Evolutionary conservation across 73 alveolate genomes (phyloP), one percentile per base, ranked within the genome.

Genomic region (Urostyla sp.): DNA sequence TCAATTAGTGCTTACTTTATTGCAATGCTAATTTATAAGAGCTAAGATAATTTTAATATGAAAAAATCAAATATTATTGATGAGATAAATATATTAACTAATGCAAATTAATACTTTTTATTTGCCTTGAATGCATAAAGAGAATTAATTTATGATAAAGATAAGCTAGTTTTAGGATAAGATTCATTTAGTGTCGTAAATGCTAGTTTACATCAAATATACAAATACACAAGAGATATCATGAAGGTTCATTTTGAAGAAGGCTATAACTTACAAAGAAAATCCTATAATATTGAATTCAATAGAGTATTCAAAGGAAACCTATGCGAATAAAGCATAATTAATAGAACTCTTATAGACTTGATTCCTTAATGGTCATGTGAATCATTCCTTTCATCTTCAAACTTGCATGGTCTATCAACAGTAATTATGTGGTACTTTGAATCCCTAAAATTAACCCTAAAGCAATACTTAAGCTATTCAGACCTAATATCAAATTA

Each of bases 121-220:
- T 75, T 55, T 55, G 67, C 78, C 24, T 51, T 52, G 21, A 75
- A 75, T 75, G 63, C 44, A 0, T 30, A 75, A 36, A 59, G 87
- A 16, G 87, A 75, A 40, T 5, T 75, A 24, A 50, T 75, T 5
- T 75, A 75, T 48, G 31, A 57, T 28, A 26, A 51, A 4, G 43
- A 24, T 23, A 54, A 24, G 63, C 78, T 66, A 11, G 30, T 75
- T 11, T 18, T 50, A 1, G 50, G 44, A 26, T 13, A 11, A 2
- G 40, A 34, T 36, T 56, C 79, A 26, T 75, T 75, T 18, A 55
- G 13, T 23, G 69, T 50, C 8, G 76, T 78, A 35, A 59, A 18
- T 1, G 76, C 38, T 31, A 34, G 51, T 7, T 8, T 73, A 16
- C 3, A 27, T 3, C 10, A 20, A 10, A 54, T 73, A 73, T 16